A percentile compares a stretch with the other conserved stretches of the same genome.
Evolutionary conservation across 495 filamentous ascomycete genomes (phyloP).

Genomic region (Evansstolkia leycettana): DNA sequence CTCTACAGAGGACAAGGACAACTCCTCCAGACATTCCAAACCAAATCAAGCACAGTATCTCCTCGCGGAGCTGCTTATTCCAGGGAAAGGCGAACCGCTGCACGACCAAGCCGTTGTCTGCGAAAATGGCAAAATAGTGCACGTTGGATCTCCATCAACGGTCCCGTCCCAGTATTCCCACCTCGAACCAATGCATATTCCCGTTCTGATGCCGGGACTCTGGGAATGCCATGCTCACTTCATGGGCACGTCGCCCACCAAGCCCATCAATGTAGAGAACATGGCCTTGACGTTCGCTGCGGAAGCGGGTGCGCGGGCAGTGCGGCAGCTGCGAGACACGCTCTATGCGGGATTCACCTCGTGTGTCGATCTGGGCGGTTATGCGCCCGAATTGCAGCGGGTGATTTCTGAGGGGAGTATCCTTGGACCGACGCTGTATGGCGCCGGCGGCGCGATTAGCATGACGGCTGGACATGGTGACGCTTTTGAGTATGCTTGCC

Average conservation of each 20-base stretch:
- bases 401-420: constrained; percentile 35
- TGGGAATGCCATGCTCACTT: constrained; percentile 43
- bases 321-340: constrained; percentile 25
- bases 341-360: constrained; percentile 42
- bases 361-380: constrained; percentile 35
- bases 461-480: constrained; percentile 40
- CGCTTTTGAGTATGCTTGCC: constrained; percentile 1
- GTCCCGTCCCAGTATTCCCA: constrained; percentile 23
- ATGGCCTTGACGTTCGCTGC: constrained; percentile 5
- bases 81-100: constrained; percentile 28
- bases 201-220: constrained; percentile 38
- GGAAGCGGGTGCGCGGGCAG: constrained; percentile 22
- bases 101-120: constrained; percentile 28
- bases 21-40: too few species aligned
- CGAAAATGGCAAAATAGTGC: constrained; percentile 26
- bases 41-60: too few species aligned
- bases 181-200: constrained; percentile 11
- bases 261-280: constrained; percentile 1
- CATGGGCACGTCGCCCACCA: constrained; percentile 5
- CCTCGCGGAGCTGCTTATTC: constrained; percentile 26
- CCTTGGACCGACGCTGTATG: constrained; percentile 37
- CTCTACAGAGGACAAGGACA: too few species aligned
- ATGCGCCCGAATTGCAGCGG: constrained; percentile 25
- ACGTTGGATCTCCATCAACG: constrained; percentile 21
- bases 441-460: constrained; percentile 23